phyloP scores from a whole-genome alignment of 2,329 filamentous ascomycete species.

The Penicillium sp. region DNA sequence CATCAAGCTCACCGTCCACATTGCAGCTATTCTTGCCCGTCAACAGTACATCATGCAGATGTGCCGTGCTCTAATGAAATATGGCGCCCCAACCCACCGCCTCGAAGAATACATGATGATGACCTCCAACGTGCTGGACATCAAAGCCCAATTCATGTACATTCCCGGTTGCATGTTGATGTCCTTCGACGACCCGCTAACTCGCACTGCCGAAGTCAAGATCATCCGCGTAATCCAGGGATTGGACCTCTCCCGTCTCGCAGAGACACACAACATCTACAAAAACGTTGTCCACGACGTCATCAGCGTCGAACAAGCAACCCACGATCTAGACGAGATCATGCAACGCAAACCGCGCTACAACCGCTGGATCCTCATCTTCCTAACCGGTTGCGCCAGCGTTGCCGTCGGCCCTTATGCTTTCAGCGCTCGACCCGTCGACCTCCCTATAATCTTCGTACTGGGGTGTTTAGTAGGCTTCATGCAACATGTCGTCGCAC shows the following conservation, averaged over 20 bases:
- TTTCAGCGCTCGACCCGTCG: slow-evolving; percentile 68
- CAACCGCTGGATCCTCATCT: slow-evolving; percentile 52
- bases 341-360: slow-evolving; percentile 57
- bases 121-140: slow-evolving; percentile 79
- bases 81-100: slow-evolving; percentile 31
- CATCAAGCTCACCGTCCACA: slow-evolving; percentile 56
- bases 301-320: slow-evolving; percentile 42
- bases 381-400: slow-evolving; percentile 71
- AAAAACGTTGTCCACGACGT: slow-evolving; percentile 46
- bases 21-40: slow-evolving; percentile 64
- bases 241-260: slow-evolving; percentile 43
- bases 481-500: slow-evolving; percentile 70
- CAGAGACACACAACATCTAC: slow-evolving; percentile 44
- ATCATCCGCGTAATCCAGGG: slow-evolving; percentile 42
- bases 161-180: slow-evolving; percentile 56
- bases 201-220: slow-evolving; percentile 45
- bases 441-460: slow-evolving; percentile 53
- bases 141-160: slow-evolving; percentile 84
- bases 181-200: slow-evolving; percentile 60
- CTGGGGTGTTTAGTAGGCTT: slow-evolving; percentile 70
- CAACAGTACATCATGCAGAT: slow-evolving; percentile 33
- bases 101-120: slow-evolving; percentile 80
- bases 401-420: slow-evolving; percentile 74
- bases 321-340: slow-evolving; percentile 48
- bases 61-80: slow-evolving; percentile 31